Evolutionary conservation across 805 yeast species (phyloP), one percentile per base, ranked within the genome.

Genomic region (Hanseniaspora lachancei): DNA sequence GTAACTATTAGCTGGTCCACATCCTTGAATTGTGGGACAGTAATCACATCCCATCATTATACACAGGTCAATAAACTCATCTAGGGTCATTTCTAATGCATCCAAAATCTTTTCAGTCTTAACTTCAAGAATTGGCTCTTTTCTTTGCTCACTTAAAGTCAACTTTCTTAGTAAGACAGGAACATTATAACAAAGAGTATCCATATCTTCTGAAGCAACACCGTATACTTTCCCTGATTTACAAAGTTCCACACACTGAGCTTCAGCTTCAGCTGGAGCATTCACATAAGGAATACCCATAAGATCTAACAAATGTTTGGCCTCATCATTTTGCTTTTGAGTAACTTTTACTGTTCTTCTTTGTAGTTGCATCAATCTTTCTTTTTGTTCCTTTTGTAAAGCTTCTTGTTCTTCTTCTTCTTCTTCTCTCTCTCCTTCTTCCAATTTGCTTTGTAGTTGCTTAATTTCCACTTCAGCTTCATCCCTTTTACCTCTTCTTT

Each of bases 191-290:
- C 97, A 93, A 56, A 93, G 68, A 1, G 98, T 93, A 70, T 93
- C 98, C 98, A 93, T 93, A 79, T 93, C 98, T 68, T 93, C 98
- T 6, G 95, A 85, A 1, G 97, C 98, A 2, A 97, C 96, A 9
- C 95, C 98, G 66, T 82, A 93, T 0, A 91, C 97, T 65, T 88
- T 89, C 1, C 96, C 97, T 13, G 80, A 78, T 57, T 81, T 78
- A 3, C 97, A 97, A 49, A 93, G 71, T 60, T 81, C 93, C 0
- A 98, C 97, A 73, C 98, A 93, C 64, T 93, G 97, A 0, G 98
- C 96, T 68, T 93, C 99, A 1, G 99, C 99, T 69, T 93, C 99
- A 66, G 96, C 84, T 1, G 99, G 98, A 0, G 98, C 97, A 55
- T 80, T 81, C 5, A 93, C 84, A 62, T 74, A 86, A 1, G 99